Evolutionary conservation across 768 basidiomycete species (phyloP), one percentile per base, ranked within the genome.

Genomic region (Tephrocybe sp.): DNA sequence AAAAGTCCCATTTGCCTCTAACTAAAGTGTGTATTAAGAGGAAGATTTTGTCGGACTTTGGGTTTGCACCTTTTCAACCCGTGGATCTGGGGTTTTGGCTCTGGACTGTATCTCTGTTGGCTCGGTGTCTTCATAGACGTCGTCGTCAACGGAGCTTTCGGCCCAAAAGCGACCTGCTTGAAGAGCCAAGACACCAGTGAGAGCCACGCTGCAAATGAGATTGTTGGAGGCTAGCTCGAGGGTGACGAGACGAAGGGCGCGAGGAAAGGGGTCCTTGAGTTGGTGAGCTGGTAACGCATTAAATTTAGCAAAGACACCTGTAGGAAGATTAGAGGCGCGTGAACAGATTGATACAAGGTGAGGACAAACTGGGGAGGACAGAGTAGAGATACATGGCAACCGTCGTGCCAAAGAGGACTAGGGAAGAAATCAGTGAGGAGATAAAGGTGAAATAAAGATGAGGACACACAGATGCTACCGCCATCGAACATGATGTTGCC

Each of bases 401-500:
- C n/a, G 87, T 83, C 16, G 78, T 82, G 30, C 75, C 76, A 60
- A 90, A 92, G 53, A 93, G 72, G 68, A 93, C 91, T 93, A 16
- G 40, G 33, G 40, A 35, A 26, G 22, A 34, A 41, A 46, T 45
- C 33, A 39, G 45, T 35, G 38, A 19, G 20, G 17, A 13, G 30
- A 45, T 9, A 34, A 32, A 31, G 13, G 23, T 8, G n/a, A 8
- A 22, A 31, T 39, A 11, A 62, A 16, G 38, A 14, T 41, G 9
- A 19, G 22, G 48, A 73, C 89, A 63, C 55, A 92, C 91, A 88
- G 58, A 92, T 85, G 66, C 89, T 92, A 45, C 87, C 91, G 20
- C 91, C 90, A 61, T 93, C 91, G 59, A 93, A 93, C 89, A 93
- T 92, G 63, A 93, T 73, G 66, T 93, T 92, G 30, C 83, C 87